These are phyloP conservation scores for Cyberlindnera xishuangbannaensis DNA, from an alignment of 805 yeast genomes.

Conservation along the genomic window DNA sequence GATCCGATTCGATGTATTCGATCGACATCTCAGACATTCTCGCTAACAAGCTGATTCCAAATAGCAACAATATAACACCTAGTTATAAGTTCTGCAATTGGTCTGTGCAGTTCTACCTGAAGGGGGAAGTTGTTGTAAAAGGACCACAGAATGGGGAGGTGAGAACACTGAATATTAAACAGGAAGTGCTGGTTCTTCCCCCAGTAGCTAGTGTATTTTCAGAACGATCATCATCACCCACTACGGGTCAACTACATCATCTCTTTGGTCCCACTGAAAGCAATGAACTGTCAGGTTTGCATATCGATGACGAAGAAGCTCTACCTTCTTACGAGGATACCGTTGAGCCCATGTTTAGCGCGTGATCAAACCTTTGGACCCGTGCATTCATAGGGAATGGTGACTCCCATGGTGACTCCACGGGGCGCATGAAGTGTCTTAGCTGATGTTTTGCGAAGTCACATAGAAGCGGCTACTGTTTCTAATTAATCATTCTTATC, in stretches of 20 bases:
- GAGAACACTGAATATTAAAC: background rate
- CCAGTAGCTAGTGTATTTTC: conserved; percentile 1
- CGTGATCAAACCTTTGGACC: no score
- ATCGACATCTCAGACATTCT: conserved; percentile 1
- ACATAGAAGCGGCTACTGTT: no score
- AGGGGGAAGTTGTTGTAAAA: background rate
- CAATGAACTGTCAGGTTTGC: background rate
- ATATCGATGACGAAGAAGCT: background rate
- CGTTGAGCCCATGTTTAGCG: no score
- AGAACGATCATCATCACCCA: background rate
- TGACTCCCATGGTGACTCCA: no score
- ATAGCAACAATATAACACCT: background rate
- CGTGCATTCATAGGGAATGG: no score
- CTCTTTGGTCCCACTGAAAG: background rate
- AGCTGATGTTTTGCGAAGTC: no score
- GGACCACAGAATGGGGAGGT: background rate
- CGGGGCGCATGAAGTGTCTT: no score
- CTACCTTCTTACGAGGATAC: conserved; percentile 4
- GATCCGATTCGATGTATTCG: background rate
- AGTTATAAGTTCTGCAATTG: conserved; percentile 4
- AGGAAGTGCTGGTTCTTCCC: conserved; percentile 1
- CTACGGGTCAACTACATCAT: background rate
- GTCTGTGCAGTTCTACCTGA: background rate
- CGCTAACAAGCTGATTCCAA: background rate
- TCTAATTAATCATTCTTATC: no score